These are phyloP conservation scores for Chloroidium sp. DNA, from an alignment of 163 green algal species.

Conservation along the genomic window DNA sequence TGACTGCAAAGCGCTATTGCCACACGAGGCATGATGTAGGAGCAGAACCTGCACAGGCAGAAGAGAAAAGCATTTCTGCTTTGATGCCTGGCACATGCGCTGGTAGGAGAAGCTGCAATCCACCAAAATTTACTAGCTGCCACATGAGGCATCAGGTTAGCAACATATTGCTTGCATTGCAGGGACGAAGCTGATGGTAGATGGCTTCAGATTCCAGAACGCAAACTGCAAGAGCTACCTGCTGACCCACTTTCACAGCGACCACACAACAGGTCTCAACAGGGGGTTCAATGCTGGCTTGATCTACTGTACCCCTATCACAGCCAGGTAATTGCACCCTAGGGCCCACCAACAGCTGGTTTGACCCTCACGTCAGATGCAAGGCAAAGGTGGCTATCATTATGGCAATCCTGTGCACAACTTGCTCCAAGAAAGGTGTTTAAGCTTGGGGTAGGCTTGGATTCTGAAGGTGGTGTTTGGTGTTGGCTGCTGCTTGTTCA, in stretches of 20 bases:
- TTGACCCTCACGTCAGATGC: no score
- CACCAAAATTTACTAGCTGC: no score
- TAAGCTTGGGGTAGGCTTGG: no score
- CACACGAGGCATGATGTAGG: neutral
- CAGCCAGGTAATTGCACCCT: slow-evolving; percentile 17
- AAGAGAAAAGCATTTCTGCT: neutral
- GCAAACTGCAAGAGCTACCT: slow-evolving; percentile 58
- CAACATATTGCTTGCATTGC: neutral
- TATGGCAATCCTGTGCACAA: no score
- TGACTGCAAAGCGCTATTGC: neutral
- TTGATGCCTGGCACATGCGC: neutral
- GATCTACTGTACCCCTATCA: slow-evolving; percentile 77
- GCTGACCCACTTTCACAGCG: slow-evolving; percentile 88
- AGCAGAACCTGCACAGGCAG: neutral
- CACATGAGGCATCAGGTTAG: no score
- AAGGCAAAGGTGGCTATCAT: no score
- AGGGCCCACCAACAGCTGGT: no score
- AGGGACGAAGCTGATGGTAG: slow-evolving; percentile 65
- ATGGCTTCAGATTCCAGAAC: slow-evolving; percentile 59
- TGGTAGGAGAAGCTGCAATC: no score
- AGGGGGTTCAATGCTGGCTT: slow-evolving; percentile 50
- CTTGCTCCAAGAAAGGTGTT: no score
- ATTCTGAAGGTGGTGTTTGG: no score
- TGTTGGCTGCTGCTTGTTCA: no score
- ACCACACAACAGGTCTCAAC: slow-evolving; percentile 74